Evolutionary conservation across 768 basidiomycete genomes (phyloP), one percentile per base, ranked within the genome.

Genomic region (Boletellus ananiceps): DNA sequence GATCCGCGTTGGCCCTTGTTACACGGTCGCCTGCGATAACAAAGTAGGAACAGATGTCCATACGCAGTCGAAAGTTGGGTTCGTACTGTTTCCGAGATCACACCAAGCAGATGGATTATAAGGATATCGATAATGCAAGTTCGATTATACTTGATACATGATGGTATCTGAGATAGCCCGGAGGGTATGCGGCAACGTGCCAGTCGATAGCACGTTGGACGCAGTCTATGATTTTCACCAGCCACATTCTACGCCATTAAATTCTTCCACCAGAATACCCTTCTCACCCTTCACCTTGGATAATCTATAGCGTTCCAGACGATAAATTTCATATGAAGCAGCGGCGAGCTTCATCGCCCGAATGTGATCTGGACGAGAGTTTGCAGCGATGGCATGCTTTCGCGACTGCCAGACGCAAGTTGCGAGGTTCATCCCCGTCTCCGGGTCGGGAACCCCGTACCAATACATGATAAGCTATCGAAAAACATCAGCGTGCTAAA

Each of bases 401-500:
- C 93, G 83, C 36, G 87, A 90, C 69, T 88, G 84, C 94, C 95
- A 98, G 36, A 98, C 86, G 71, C 94, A 97, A 15, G 93, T 96
- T 8, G 94, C 93, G 46, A 96, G 80, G 66, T 97, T 97, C 69
- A 88, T 74, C 2, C 92, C 84, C 0, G 88, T 87, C 33, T 74
- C 64, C 42, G 77, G 76, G 57, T 89, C 71, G 1, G 93, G 93
- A 27, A 85, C 76, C 9, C 93, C 93, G 58, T 93, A 94, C 94
- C 95, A 97, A 66, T 97, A 97, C 64, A 94, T 74, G 44, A 96
- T 79, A 29, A 97, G 73, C 81, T 90, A 50, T 35, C 41, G 4
- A 8, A 7, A n/a, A 6, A 7, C 8, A 32, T 62, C 44, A 56
- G 36, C 44, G 16, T 16, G 32, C 15, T 45, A 19, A 34, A 40